These are phyloP conservation scores for Hymenoscyphus occultus DNA, from an alignment of 2,329 filamentous ascomycete genomes.

Conservation along the genomic window DNA sequence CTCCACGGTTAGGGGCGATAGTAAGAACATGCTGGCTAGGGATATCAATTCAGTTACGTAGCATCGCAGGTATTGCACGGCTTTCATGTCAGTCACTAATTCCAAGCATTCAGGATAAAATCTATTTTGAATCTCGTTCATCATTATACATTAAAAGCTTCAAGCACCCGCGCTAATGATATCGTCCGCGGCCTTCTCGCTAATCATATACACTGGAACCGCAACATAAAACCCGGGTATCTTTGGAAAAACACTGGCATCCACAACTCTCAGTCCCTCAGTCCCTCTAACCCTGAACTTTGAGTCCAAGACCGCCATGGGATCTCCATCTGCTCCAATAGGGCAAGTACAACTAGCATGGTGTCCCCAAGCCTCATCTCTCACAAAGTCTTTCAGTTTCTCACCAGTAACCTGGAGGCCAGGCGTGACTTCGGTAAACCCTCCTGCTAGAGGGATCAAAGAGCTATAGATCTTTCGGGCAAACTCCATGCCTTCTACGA, in stretches of 20 bases:
- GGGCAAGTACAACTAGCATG: slow-evolving; percentile 35
- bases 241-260: slow-evolving; percentile 55
- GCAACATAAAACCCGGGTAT: slow-evolving; percentile 51
- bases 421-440: slow-evolving; percentile 44
- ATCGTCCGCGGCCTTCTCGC: slow-evolving; percentile 51
- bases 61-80: no score
- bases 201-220: slow-evolving; percentile 52
- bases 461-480: slow-evolving; percentile 38
- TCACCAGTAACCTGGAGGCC: slow-evolving; percentile 42
- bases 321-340: slow-evolving; percentile 47
- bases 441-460: slow-evolving; percentile 42
- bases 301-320: slow-evolving; percentile 43
- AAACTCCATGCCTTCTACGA: slow-evolving; percentile 22
- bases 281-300: slow-evolving; percentile 36
- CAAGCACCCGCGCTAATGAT: slow-evolving; percentile 19
- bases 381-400: slow-evolving; percentile 47
- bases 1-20: no score
- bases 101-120: no score
- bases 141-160: neutral
- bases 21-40: no score
- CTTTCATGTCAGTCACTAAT: no score
- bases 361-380: slow-evolving; percentile 50
- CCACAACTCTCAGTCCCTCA: slow-evolving; percentile 51
- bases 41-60: no score
- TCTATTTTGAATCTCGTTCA: neutral